phyloP scores from a whole-genome alignment of 139 green algal genomes.

The Desmodesmus armatus region DNA sequence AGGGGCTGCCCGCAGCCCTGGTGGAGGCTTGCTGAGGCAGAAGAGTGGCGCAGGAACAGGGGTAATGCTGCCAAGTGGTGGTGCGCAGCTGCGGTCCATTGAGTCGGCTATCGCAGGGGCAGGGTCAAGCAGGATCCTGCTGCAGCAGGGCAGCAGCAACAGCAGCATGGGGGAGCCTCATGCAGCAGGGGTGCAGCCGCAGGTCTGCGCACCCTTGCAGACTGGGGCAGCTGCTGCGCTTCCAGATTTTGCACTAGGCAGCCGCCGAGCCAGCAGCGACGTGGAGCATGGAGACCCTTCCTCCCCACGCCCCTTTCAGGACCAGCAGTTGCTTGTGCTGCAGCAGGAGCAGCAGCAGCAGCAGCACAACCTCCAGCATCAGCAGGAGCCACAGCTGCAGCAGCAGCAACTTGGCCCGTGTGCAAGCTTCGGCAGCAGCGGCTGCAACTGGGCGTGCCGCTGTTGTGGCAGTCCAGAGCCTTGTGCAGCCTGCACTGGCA shows the following conservation, averaged over 20 bases:
- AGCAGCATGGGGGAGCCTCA: neutral
- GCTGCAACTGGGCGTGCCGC: neutral
- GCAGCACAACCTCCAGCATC: neutral
- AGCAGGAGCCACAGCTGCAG: neutral
- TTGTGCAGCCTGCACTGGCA: neutral
- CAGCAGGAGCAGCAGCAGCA: constrained; percentile 12
- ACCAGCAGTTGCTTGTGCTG: neutral
- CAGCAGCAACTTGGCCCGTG: too few relatives aligned
- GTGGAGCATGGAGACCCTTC: too few relatives aligned
- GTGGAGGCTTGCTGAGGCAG: too few relatives aligned
- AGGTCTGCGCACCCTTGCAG: neutral
- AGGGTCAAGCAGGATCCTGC: too few relatives aligned
- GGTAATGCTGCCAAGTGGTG: too few relatives aligned
- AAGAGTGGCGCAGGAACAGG: too few relatives aligned
- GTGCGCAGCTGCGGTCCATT: too few relatives aligned
- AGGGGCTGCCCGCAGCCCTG: too few relatives aligned
- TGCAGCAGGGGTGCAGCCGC: neutral
- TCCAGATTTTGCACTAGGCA: too few relatives aligned
- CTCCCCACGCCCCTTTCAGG: neutral
- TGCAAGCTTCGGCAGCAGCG: neutral
- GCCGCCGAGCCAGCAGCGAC: neutral
- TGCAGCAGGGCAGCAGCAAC: neutral
- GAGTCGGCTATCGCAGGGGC: too few relatives aligned
- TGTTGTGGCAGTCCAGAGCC: neutral
- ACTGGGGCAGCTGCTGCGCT: neutral